phyloP scores from a whole-genome alignment of 1,139 yeast species.

The Martiniozyma asiatica region DNA sequence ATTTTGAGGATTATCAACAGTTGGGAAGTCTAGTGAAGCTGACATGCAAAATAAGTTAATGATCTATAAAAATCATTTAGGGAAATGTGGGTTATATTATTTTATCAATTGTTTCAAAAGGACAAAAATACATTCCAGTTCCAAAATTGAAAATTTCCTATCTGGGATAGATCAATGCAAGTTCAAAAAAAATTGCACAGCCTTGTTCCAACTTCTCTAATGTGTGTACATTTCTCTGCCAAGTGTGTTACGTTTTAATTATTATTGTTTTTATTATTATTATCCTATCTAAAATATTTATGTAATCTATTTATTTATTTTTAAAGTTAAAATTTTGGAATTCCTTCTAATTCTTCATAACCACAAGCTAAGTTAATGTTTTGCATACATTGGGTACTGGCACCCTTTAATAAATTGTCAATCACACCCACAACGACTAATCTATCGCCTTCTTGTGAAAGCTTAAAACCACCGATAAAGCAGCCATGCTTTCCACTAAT shows the following conservation, averaged over 20 bases:
- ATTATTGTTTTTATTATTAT: no score
- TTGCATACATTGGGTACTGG: constrained; percentile 96
- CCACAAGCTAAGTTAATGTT: constrained; percentile 84
- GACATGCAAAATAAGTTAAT: not conserved
- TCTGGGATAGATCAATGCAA: constrained; percentile 16
- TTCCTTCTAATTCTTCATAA: constrained; percentile 90
- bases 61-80: not conserved
- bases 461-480: constrained; percentile 91
- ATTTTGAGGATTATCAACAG: constrained; percentile 13
- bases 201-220: no score
- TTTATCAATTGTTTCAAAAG: not conserved
- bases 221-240: no score
- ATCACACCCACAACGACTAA: constrained; percentile 91
- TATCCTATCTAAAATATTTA: no score
- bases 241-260: no score
- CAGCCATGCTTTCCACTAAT: constrained; percentile 92
- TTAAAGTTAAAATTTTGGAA: constrained; percentile 37
- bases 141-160: constrained; percentile 13
- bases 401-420: constrained; percentile 93
- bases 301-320: not conserved
- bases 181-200: no score
- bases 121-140: constrained; percentile 1
- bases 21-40: not conserved
- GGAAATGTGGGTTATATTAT: not conserved
- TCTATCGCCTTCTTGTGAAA: constrained; percentile 76